These are phyloP conservation scores for Pneumocystis carinii DNA, from an alignment of 1,139 yeast species.

Conservation along the genomic window DNA sequence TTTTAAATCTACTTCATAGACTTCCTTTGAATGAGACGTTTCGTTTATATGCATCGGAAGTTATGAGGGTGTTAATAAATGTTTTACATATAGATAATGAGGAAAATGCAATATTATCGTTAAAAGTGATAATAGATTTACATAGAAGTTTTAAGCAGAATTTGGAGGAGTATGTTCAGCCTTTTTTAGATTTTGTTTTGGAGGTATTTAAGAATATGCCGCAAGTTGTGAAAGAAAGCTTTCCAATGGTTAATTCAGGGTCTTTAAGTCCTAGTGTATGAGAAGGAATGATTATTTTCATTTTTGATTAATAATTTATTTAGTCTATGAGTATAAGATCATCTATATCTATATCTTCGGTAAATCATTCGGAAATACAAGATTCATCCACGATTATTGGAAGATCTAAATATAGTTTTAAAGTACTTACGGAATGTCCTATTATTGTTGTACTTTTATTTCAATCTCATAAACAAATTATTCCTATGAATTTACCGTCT, in stretches of 20 bases:
- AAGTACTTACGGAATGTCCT: slow-evolving; percentile 90
- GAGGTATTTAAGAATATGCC: slow-evolving; percentile 72
- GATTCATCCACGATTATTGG: slow-evolving; percentile 30
- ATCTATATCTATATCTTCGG: slow-evolving; percentile 32
- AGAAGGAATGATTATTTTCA: background rate
- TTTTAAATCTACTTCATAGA: slow-evolving; percentile 68
- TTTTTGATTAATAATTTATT: slow-evolving; percentile 2
- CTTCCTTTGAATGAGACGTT: slow-evolving; percentile 71
- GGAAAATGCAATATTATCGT: slow-evolving; percentile 83
- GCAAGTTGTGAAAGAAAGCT: slow-evolving; percentile 52
- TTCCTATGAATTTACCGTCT: slow-evolving; percentile 52
- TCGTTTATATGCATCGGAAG: slow-evolving; percentile 50
- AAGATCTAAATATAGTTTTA: slow-evolving; percentile 66
- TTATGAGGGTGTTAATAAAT: slow-evolving; percentile 46
- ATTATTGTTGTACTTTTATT: slow-evolving; percentile 86
- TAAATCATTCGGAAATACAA: slow-evolving; percentile 22
- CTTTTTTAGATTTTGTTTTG: slow-evolving; percentile 63
- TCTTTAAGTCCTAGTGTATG: background rate
- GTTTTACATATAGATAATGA: slow-evolving; percentile 70
- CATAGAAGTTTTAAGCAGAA: slow-evolving; percentile 70
- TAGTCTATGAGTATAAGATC: slow-evolving; percentile 19
- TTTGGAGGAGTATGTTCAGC: slow-evolving; percentile 57
- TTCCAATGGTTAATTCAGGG: slow-evolving; percentile 24
- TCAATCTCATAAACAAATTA: slow-evolving; percentile 69
- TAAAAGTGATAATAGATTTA: slow-evolving; percentile 76